These are phyloP conservation scores for Phytopythium boreale DNA, from an alignment of 352 stramenopile genomes.

Conservation along the genomic window DNA sequence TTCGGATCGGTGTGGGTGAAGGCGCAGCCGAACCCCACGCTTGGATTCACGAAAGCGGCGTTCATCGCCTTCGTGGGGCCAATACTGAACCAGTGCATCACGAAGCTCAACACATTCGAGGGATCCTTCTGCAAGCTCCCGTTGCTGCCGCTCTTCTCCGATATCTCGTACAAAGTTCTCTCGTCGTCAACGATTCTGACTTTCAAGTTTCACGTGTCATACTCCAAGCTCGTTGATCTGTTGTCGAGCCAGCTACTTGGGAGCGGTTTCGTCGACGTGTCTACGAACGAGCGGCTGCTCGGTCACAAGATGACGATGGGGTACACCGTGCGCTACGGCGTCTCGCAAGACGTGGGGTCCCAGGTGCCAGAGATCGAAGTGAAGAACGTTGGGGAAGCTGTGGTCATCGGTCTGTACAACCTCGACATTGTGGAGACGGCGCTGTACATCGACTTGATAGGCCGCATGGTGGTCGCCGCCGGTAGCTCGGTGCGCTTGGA, in stretches of 20 bases:
- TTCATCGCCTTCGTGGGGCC: not conserved
- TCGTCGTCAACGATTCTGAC: not conserved
- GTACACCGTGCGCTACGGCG: not conserved
- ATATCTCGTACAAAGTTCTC: not conserved
- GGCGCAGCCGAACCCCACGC: not conserved
- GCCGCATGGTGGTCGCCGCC: not conserved
- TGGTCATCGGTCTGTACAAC: not conserved
- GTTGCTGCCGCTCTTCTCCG: not conserved
- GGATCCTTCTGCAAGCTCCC: not conserved
- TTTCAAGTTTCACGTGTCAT: not conserved
- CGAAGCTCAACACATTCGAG: not conserved
- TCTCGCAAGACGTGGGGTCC: too few species aligned
- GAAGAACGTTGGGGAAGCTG: not conserved
- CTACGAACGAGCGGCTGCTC: not conserved
- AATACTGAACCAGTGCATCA: not conserved
- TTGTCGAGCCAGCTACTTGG: not conserved
- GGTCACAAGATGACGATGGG: not conserved
- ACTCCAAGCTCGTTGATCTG: not conserved
- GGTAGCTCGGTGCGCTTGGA: not conserved
- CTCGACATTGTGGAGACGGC: not conserved
- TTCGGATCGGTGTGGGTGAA: not conserved
- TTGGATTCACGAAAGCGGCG: not conserved
- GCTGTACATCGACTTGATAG: not conserved
- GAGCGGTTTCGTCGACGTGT: not conserved
- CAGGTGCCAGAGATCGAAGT: not conserved